phyloP scores from a whole-genome alignment of 805 yeast genomes.

The Ogataea kodamae region DNA sequence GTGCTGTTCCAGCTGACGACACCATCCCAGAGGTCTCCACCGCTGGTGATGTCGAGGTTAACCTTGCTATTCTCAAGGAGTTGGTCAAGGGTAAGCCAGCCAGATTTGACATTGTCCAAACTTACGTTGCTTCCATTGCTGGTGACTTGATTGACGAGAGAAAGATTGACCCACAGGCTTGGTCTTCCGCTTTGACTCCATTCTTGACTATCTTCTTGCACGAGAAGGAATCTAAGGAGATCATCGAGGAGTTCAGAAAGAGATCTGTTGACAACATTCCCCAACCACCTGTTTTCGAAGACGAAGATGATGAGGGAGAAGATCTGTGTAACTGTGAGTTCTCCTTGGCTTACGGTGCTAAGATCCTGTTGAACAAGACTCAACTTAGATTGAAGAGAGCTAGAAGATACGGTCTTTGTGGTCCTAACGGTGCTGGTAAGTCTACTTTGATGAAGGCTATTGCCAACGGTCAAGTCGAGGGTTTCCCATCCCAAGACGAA shows the following conservation, averaged over 20 bases:
- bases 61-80: constrained; percentile 74
- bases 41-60: constrained; percentile 94
- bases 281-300: constrained; percentile 81
- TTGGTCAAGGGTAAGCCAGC: constrained; percentile 65
- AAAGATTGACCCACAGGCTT: constrained; percentile 84
- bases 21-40: constrained; percentile 94
- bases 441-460: constrained; percentile 96
- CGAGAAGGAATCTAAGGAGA: constrained; percentile 84
- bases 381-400: constrained; percentile 98
- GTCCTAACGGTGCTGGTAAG: constrained; percentile 99
- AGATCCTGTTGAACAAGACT: constrained; percentile 98
- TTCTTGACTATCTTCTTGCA: constrained; percentile 95
- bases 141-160: constrained; percentile 99
- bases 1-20: constrained; percentile 90
- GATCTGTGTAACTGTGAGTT: constrained; percentile 99
- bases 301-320: constrained; percentile 98
- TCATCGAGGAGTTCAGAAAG: constrained; percentile 93
- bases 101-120: constrained; percentile 75
- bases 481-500: constrained; percentile 99
- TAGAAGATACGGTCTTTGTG: constrained; percentile 99
- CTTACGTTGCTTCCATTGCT: constrained; percentile 91
- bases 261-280: constrained; percentile 98
- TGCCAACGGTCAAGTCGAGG: constrained; percentile 97
- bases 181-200: constrained; percentile 87
- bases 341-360: constrained; percentile 99